These are phyloP conservation scores for Pestalotiopsis sp. DNA, from an alignment of 2,329 filamentous ascomycete species.

Conservation along the genomic window DNA sequence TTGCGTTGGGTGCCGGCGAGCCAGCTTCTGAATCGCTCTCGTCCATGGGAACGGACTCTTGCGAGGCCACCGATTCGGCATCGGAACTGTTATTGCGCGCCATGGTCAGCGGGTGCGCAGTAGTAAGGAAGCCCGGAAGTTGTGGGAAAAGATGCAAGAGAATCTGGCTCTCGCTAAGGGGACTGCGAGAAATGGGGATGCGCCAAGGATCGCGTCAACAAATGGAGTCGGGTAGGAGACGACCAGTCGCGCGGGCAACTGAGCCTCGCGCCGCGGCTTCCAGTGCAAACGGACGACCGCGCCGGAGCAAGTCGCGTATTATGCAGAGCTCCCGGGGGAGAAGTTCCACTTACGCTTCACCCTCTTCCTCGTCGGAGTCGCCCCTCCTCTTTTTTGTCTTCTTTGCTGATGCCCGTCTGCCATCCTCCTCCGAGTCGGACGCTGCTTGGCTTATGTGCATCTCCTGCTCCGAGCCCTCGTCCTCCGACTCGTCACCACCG, in stretches of 20 bases:
- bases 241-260: background rate
- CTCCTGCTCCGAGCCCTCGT: conserved; percentile 55
- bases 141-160: background rate
- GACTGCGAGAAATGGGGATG: background rate
- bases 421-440: conserved; percentile 53
- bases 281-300: background rate
- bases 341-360: conserved; percentile 72
- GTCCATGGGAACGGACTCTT: conserved; percentile 85
- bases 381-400: conserved; percentile 55
- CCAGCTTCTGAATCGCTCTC: conserved; percentile 83
- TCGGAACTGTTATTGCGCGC: conserved; percentile 29
- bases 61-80: conserved; percentile 71
- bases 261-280: background rate
- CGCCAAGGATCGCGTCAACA: background rate
- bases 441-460: conserved; percentile 57
- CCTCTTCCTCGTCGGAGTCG: conserved; percentile 72
- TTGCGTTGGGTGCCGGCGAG: conserved; percentile 43
- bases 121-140: background rate
- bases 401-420: conserved; percentile 40
- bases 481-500: conserved; percentile 71
- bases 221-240: background rate
- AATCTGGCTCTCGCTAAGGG: background rate
- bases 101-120: conserved; percentile 16
- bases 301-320: conserved; percentile 13
- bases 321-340: background rate